Conservation (phyloP, 768 basidiomycete genomes). For the Termitomyces sp. region DNA sequence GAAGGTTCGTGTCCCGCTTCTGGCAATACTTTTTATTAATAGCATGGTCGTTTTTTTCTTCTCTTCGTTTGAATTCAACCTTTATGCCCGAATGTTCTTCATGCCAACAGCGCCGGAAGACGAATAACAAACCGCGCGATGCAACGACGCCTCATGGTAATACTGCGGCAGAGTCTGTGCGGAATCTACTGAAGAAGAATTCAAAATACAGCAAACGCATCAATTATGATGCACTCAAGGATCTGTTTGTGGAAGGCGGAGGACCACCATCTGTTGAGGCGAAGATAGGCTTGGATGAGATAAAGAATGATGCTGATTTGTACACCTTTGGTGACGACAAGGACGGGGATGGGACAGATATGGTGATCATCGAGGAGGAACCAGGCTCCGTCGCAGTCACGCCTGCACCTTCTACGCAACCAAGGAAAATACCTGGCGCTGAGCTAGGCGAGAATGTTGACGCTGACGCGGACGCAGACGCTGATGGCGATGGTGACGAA, state of each 20-base stretch:
- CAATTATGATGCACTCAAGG: conserved; percentile 87
- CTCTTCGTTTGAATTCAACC: not conserved
- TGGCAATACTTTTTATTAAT: conserved; percentile 22
- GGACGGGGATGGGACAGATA: conserved; percentile 22
- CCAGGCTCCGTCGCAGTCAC: conserved; percentile 15
- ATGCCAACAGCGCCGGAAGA: conserved; percentile 59
- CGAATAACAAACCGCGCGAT: conserved; percentile 58
- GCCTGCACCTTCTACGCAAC: conserved; percentile 13
- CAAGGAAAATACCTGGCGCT: conserved; percentile 16
- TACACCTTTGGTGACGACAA: conserved; percentile 37
- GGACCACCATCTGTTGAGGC: conserved; percentile 22
- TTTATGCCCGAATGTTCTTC: not conserved
- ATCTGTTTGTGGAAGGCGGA: conserved; percentile 57
- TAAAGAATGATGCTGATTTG: conserved; percentile 38
- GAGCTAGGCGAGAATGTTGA: conserved; percentile 15
- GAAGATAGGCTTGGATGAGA: conserved; percentile 30
- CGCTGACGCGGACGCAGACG: conserved; percentile 19
- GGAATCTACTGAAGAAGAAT: conserved; percentile 77
- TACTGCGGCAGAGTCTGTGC: conserved; percentile 73
- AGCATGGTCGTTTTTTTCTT: conserved; percentile 4
- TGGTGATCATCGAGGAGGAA: conserved; percentile 41
- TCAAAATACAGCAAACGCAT: conserved; percentile 87
- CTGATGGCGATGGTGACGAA: conserved; percentile 39
- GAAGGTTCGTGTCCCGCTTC: conserved; percentile 63
- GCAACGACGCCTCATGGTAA: conserved; percentile 62